Base-by-base conservation (phyloP, 2,329 filamentous ascomycete genomes). In the Xylaria sp. region DNA sequence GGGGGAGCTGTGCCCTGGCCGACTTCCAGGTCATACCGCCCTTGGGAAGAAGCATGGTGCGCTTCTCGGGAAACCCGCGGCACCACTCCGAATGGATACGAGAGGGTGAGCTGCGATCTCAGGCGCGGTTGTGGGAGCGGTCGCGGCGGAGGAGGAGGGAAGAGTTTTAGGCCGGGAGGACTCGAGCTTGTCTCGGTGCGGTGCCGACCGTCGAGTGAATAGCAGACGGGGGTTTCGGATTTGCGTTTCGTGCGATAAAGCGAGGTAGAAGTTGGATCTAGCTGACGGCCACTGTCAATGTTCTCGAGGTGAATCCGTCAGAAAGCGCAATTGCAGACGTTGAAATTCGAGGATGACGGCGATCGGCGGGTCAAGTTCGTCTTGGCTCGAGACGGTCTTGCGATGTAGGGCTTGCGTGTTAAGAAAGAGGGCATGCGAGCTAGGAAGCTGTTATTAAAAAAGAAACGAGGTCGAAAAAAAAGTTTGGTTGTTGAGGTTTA, bases 11-110 rank as follows among this genome's bases (percentile, higher is more conserved):
- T 76, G 92, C 87, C 84, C 89, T 92, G 74, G 94, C 92, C 74
- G 93, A 92, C 86, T 97, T 98, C 94, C 95, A 98, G 81, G 90
- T 94, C 78, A 95, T 88, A 80, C 93, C 93, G 81, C 92, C 92
- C 83, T 97, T 97, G 73, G 93, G 92, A 76, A 97, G 89, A 84
- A 98, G 89, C 94, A 98, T 98, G 72, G 74, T 85, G 78, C 78
- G 78, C 76, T 73, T 72, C 78, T 78, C 74, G 77, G 80, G 81
- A 80, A 80, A 81, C 79, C 77, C 78, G 79, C 73, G 74, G 76
- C 79, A 82, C 82, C 82, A 82, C 81, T 81, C 78, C 69, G 61
- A 67, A 41, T 58, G 64, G 71, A 71, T 70, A 72, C 73, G 56
- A 72, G 69, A 70, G 63, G 67, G 69, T 67, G 68, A 69, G 57